phyloP scores from a whole-genome alignment of 1,139 yeast genomes.

The Casaregolazyma lundiana region DNA sequence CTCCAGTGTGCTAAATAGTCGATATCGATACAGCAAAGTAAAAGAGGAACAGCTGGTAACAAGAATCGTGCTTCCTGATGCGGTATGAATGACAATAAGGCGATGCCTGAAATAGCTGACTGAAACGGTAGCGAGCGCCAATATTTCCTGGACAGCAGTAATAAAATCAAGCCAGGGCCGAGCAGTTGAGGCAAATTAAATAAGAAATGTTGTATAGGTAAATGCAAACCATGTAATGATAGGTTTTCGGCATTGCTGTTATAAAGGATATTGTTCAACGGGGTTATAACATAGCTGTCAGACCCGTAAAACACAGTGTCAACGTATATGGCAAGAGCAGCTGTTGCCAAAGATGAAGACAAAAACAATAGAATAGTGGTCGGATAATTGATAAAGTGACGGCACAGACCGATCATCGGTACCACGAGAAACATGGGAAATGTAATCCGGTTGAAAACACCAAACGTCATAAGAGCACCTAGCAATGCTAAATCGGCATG shows the following conservation, averaged over 20 bases:
- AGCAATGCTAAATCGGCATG: slow-evolving; percentile 36
- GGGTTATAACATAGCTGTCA: slow-evolving; percentile 51
- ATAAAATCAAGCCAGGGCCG: slow-evolving; percentile 65
- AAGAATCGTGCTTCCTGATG: slow-evolving; percentile 92
- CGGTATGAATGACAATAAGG: slow-evolving; percentile 62
- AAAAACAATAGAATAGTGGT: slow-evolving; percentile 27
- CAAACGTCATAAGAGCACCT: slow-evolving; percentile 58
- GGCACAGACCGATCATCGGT: slow-evolving; percentile 41
- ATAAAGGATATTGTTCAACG: slow-evolving; percentile 70
- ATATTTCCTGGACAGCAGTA: slow-evolving; percentile 31
- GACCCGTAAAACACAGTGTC: slow-evolving; percentile 47
- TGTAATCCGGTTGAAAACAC: slow-evolving; percentile 79
- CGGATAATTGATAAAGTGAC: slow-evolving; percentile 26
- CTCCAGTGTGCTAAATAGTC: slow-evolving; percentile 15
- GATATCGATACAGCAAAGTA: slow-evolving; percentile 57
- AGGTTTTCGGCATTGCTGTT: slow-evolving; percentile 59
- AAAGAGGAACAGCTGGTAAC: slow-evolving; percentile 68
- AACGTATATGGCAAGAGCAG: slow-evolving; percentile 40
- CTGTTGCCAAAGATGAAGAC: slow-evolving; percentile 28
- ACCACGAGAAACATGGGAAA: slow-evolving; percentile 68
- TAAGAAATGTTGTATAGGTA: slow-evolving; percentile 66
- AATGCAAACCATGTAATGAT: slow-evolving; percentile 77
- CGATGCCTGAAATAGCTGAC: slow-evolving; percentile 58
- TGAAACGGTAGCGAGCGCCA: slow-evolving; percentile 39
- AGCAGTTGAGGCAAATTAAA: slow-evolving; percentile 73